These are phyloP conservation scores for Xylaria sp. DNA, from an alignment of 2,329 filamentous ascomycete genomes.

Conservation along the genomic window DNA sequence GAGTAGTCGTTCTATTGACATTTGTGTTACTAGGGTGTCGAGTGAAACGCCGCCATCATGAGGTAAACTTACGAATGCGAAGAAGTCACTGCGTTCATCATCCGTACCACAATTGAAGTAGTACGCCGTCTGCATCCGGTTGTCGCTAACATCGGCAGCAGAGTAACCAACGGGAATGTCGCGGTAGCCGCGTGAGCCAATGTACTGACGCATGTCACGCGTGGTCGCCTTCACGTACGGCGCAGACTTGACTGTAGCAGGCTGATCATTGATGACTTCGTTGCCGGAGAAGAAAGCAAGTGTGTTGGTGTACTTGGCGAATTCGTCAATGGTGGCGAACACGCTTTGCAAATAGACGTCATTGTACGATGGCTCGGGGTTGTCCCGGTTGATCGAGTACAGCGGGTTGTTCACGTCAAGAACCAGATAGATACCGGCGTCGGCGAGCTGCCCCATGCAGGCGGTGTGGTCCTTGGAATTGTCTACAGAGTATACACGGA, in stretches of 20 bases:
- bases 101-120: slow-evolving; percentile 96
- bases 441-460: slow-evolving; percentile 84
- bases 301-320: slow-evolving; percentile 85
- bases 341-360: slow-evolving; percentile 83
- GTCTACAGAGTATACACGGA: slow-evolving; percentile 93
- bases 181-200: slow-evolving; percentile 70
- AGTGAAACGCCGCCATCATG: not conserved
- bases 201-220: slow-evolving; percentile 79
- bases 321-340: slow-evolving; percentile 89
- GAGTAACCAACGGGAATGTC: slow-evolving; percentile 80
- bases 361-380: slow-evolving; percentile 85
- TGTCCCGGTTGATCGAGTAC: slow-evolving; percentile 85
- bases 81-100: slow-evolving; percentile 87
- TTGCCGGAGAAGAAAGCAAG: slow-evolving; percentile 88
- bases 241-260: slow-evolving; percentile 71
- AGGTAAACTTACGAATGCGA: slow-evolving; percentile 69
- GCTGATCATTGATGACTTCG: slow-evolving; percentile 78
- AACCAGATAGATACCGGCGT: slow-evolving; percentile 91
- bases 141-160: slow-evolving; percentile 83
- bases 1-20: slow-evolving; percentile 78
- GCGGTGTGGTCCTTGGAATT: slow-evolving; percentile 83
- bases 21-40: slow-evolving; percentile 34
- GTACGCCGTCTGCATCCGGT: slow-evolving; percentile 85
- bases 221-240: slow-evolving; percentile 83
- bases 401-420: slow-evolving; percentile 90